Base-by-base conservation (phyloP, 768 basidiomycete genomes). In the Peribolospora kevripleyi region DNA sequence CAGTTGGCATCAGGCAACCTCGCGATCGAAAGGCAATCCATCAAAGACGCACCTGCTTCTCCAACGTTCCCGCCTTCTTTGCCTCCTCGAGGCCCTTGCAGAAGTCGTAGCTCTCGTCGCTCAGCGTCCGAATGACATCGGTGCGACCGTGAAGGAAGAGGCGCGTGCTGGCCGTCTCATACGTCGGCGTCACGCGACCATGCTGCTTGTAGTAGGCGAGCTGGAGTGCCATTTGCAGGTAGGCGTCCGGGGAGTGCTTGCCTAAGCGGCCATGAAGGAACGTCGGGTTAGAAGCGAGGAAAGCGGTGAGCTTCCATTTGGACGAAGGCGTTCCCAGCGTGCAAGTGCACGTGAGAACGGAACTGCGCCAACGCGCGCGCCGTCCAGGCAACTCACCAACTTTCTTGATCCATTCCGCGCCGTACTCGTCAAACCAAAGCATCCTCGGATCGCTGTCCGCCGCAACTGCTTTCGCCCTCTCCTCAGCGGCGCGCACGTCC, bases 81-180 rank as follows among this genome's bases (percentile, higher is more conserved):
- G 59, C 67, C 58, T 84, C 75, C 5, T 69, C 61, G 84, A 87
- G 85, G 3, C 76, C 73, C 14, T 81, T 73, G 5, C 87, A 82
- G 71, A 81, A 90, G 6, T 71, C 71, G 41, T 82, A 74, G 57
- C 81, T 81, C 58, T 87, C 82, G 14, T 68, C 69, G 52, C 78
- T 81, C 48, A 82, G 71, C 0, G 79, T 75, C 37, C 88, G 76
- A 53, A 95, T 78, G 0, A 84, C 87, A 64, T 95, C 90, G 2
- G 88, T 93, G 13, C 90, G 76, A 11, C 86, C 90, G 58, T 80
- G 77, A 57, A 80, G 71, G 70, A 90, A 90, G 66, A 82, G 74
- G 37, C 86, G 76, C 2, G 90, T 91, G 41, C 90, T 74, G 0
- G 80, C 84, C 0, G 88, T 93, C 68, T 95, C 90, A 65, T 95